Base-by-base conservation (phyloP, 1,139 yeast species). In the Geotrichum phurueaensis region DNA sequence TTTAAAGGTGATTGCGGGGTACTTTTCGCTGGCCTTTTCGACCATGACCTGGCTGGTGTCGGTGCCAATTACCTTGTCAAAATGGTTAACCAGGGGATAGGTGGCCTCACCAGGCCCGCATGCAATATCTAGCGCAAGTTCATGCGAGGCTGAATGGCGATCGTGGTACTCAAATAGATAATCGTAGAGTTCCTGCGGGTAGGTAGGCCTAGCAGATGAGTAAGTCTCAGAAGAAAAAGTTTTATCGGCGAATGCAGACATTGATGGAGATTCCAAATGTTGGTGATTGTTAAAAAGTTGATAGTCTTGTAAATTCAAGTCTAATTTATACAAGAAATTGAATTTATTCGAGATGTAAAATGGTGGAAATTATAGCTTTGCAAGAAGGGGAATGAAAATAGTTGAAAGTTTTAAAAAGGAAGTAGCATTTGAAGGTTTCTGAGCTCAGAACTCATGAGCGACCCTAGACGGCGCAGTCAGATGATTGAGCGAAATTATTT, bases 31-130 rank as follows among this genome's bases (percentile, higher is more conserved):
- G 60, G 89, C 86, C 60, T 75, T 75, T 0, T 76, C 72, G 18
- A 89, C 78, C 96, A 89, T 89, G 1, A 79, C 79, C 1, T 66
- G 66, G 0, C 94, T 86, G 4, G 86, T 78, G 70, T 89, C 96
- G 0, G 88, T 78, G 1, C 94, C 96, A 25, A 82, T 70, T 1
- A 85, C 84, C n/a, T 73, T 69, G 13, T 76, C 70, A 60, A 81
- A 81, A 18, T 71, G 60, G 1, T 77, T 65, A 1, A 79, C 69
- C 61, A 88, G 70, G 54, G 84, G 82, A 63, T 80, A 76, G 0
- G 95, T 81, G 0, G 87, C 94, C 65, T 85, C 85, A 0, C 96
- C 96, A 0, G 96, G 86, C 0, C 97, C 97, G 70, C 91, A 85
- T 0, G 96, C 97, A 20, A 88, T 75, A 72, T 90, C 97, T 7